Evolutionary conservation across 1,284 basidiomycete genomes (phyloP).

Genomic region (Sphagnurus paluster): DNA sequence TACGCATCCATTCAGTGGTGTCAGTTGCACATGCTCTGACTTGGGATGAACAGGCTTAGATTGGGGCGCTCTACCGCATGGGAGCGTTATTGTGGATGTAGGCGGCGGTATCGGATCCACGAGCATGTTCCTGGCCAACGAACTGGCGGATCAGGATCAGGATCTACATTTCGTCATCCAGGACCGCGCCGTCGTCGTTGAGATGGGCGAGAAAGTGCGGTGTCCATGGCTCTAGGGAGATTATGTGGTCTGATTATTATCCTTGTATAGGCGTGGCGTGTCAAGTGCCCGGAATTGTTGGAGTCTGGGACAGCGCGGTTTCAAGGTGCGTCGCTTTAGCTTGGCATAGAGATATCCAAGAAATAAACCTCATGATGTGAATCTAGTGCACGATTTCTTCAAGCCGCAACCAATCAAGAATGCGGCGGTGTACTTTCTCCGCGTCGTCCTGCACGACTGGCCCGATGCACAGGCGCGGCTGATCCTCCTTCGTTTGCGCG

Average conservation of each 20-base stretch:
- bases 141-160: slow-evolving; percentile 37
- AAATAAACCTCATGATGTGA: background rate
- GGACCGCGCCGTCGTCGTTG: slow-evolving; percentile 62
- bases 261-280: slow-evolving; percentile 55
- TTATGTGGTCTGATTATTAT: slow-evolving; percentile 5
- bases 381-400: slow-evolving; percentile 72
- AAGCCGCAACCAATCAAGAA: slow-evolving; percentile 54
- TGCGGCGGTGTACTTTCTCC: slow-evolving; percentile 65
- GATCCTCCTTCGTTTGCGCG: slow-evolving; percentile 51
- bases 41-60: slow-evolving; percentile 51
- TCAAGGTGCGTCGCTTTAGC: slow-evolving; percentile 40
- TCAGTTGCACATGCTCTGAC: background rate
- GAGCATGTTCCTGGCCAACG: slow-evolving; percentile 61
- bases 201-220: slow-evolving; percentile 55
- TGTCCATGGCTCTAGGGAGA: background rate
- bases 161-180: slow-evolving; percentile 66
- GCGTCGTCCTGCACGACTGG: slow-evolving; percentile 76
- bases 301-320: slow-evolving; percentile 57
- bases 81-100: slow-evolving; percentile 67
- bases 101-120: slow-evolving; percentile 78
- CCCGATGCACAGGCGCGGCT: slow-evolving; percentile 58
- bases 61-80: slow-evolving; percentile 56
- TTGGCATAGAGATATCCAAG: background rate
- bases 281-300: slow-evolving; percentile 60
- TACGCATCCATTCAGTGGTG: slow-evolving; percentile 25